Conservation (phyloP, 768 basidiomycete species). For the Lyophyllum atratum region DNA sequence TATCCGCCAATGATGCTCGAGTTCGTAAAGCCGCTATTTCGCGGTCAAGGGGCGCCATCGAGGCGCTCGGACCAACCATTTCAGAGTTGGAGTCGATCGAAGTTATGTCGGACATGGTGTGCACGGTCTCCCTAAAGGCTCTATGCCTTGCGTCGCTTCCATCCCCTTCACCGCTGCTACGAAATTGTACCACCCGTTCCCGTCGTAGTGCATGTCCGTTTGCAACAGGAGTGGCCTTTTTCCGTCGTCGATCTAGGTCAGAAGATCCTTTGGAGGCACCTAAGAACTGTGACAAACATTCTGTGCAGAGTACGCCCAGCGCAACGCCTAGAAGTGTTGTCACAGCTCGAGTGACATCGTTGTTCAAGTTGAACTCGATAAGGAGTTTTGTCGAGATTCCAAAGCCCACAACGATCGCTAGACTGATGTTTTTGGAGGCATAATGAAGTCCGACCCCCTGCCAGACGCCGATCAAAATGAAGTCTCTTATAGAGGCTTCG, state of each 20-base stretch:
- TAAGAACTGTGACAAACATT: conserved; percentile 67
- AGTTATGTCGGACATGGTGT: conserved; percentile 55
- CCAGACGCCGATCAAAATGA: conserved; percentile 70
- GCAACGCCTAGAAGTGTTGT: conserved; percentile 67
- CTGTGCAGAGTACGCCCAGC: conserved; percentile 70
- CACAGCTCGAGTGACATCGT: conserved; percentile 56
- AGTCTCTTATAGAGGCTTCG: conserved; percentile 54
- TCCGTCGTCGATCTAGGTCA: conserved; percentile 33
- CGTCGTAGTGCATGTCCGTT: conserved; percentile 24
- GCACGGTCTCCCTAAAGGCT: conserved; percentile 22
- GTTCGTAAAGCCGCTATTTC: conserved; percentile 77
- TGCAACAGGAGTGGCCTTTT: conserved; percentile 23
- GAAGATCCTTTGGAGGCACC: conserved; percentile 44
- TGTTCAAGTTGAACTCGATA: conserved; percentile 57
- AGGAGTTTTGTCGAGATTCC: conserved; percentile 63
- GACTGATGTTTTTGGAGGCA: conserved; percentile 54
- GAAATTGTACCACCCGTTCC: conserved; percentile 50
- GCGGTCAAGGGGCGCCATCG: conserved; percentile 67
- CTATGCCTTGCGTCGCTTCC: conserved; percentile 30
- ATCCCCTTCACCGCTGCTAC: conserved; percentile 39
- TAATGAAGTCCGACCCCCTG: conserved; percentile 77
- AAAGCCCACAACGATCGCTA: conserved; percentile 57
- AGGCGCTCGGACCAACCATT: conserved; percentile 55
- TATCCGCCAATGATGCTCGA: conserved; percentile 79
- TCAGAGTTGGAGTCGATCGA: conserved; percentile 75